Percentiles rank a stretch among this genome's conserved stretches.
phyloP scores from a whole-genome alignment of 768 basidiomycete species.

The Hirschioporus abietinus region DNA sequence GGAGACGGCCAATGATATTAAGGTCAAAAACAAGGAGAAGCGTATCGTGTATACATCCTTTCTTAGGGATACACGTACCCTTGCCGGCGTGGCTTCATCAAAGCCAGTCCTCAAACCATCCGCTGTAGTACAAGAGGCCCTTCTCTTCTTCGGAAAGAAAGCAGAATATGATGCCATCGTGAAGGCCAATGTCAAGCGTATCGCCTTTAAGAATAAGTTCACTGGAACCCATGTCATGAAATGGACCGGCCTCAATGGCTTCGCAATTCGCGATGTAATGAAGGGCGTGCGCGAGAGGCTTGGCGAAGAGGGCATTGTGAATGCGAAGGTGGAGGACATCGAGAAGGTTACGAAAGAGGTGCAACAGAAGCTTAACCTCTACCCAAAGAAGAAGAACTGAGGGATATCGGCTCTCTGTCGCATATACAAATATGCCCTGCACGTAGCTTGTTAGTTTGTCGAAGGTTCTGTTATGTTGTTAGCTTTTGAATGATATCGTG shows the following conservation, averaged over 20 bases:
- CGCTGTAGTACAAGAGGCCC: slow-evolving; percentile 35
- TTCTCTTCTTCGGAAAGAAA: slow-evolving; percentile 49
- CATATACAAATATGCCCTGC: too few relatives aligned
- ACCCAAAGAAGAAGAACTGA: neutral
- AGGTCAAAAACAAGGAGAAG: slow-evolving; percentile 35
- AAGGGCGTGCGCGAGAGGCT: slow-evolving; percentile 39
- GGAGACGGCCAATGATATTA: slow-evolving; percentile 8
- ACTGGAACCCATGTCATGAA: slow-evolving; percentile 47
- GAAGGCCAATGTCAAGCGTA: slow-evolving; percentile 22
- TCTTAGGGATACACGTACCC: slow-evolving; percentile 29
- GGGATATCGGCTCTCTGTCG: neutral
- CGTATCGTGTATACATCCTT: slow-evolving; percentile 60
- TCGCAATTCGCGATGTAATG: slow-evolving; percentile 51
- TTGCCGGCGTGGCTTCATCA: neutral
- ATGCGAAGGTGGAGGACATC: slow-evolving; percentile 20
- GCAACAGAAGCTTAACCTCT: slow-evolving; percentile 22
- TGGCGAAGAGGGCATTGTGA: slow-evolving; percentile 41
- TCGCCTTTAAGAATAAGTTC: slow-evolving; percentile 39
- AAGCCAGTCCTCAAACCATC: neutral
- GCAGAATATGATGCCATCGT: slow-evolving; percentile 38
- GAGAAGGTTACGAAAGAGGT: slow-evolving; percentile 50
- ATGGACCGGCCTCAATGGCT: slow-evolving; percentile 42
- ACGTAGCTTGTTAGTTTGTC: neutral
- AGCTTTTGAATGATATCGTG: neutral
- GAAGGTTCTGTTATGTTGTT: neutral